Evolutionary conservation across 2,329 filamentous ascomycete species (phyloP).

Genomic region (Harringtonia aguacate): DNA sequence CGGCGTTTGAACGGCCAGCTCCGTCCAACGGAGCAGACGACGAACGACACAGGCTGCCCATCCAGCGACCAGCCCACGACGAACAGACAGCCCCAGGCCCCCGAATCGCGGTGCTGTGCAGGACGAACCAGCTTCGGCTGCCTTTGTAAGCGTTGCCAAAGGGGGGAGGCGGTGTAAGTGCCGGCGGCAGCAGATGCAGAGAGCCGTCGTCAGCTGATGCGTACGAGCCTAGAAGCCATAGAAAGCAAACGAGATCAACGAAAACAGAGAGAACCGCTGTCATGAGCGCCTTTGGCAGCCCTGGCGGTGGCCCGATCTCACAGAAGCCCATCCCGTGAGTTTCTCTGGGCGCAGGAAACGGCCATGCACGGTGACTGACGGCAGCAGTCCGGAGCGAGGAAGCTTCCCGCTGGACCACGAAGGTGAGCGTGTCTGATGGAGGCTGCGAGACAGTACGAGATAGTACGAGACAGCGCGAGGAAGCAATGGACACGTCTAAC

Average conservation of each 20-base stretch:
- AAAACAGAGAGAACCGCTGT: too few species aligned
- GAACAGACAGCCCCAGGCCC: too few species aligned
- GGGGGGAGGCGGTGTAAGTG: too few species aligned
- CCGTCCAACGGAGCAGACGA: too few species aligned
- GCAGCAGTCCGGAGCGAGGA: constrained; percentile 70
- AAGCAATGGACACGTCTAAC: background rate
- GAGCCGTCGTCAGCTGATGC: background rate
- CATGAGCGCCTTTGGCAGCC: constrained; percentile 18
- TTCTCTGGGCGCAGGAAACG: background rate
- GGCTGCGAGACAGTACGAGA: background rate
- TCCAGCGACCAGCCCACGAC: too few species aligned
- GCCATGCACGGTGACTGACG: background rate
- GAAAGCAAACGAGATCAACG: too few species aligned
- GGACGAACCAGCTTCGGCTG: too few species aligned
- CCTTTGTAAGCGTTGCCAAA: too few species aligned
- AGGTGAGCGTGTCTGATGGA: constrained; percentile 28
- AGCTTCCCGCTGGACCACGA: constrained; percentile 97
- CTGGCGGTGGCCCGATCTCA: constrained; percentile 14
- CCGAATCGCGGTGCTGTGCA: too few species aligned
- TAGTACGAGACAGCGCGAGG: background rate
- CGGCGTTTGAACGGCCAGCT: too few species aligned
- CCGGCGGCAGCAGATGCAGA: too few species aligned
- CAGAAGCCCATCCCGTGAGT: constrained; percentile 23
- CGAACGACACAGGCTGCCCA: too few species aligned
- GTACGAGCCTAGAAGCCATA: background rate